Evolutionary conservation across 768 basidiomycete genomes (phyloP).

Genomic region (Hebeloma cylindrosporum): DNA sequence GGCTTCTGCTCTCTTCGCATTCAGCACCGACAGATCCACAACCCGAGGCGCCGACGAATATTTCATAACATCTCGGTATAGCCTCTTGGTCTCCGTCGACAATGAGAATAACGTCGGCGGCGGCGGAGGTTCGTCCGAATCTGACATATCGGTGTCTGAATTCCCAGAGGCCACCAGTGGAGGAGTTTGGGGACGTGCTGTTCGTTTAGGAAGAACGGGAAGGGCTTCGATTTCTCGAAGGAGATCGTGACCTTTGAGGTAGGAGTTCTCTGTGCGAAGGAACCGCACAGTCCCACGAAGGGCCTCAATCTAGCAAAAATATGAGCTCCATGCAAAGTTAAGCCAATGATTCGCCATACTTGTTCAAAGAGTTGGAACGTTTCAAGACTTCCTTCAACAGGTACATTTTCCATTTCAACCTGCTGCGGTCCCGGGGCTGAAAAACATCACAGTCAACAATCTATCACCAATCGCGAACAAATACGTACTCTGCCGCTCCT

Average conservation of each 20-base stretch:
- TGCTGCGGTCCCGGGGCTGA: slow-evolving; percentile 48
- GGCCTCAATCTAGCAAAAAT: slow-evolving; percentile 63
- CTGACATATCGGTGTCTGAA: slow-evolving; percentile 70
- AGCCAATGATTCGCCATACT: slow-evolving; percentile 42
- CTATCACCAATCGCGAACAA: neutral
- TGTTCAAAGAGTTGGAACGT: slow-evolving; percentile 88
- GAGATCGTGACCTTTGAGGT: slow-evolving; percentile 90
- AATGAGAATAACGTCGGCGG: slow-evolving; percentile 64
- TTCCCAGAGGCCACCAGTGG: slow-evolving; percentile 62
- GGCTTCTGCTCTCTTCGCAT: slow-evolving; percentile 50
- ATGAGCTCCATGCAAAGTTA: slow-evolving; percentile 26
- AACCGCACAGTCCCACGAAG: slow-evolving; percentile 90
- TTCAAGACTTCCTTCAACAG: slow-evolving; percentile 80
- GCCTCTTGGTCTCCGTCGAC: slow-evolving; percentile 76
- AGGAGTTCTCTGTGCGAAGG: slow-evolving; percentile 91
- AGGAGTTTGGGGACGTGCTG: slow-evolving; percentile 57
- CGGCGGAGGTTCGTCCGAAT: slow-evolving; percentile 40
- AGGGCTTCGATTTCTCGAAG: slow-evolving; percentile 79
- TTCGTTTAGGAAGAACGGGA: slow-evolving; percentile 56
- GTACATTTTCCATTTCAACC: slow-evolving; percentile 58
- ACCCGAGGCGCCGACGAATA: slow-evolving; percentile 83
- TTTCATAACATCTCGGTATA: slow-evolving; percentile 87
- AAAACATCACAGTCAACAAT: neutral
- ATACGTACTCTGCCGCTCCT: slow-evolving; percentile 68
- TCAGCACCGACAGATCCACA: slow-evolving; percentile 74